Evolutionary conservation across 371 early-diverging fungal genomes (phyloP), one percentile per base, ranked within the genome.

Genomic region (Mucor ambiguus): DNA sequence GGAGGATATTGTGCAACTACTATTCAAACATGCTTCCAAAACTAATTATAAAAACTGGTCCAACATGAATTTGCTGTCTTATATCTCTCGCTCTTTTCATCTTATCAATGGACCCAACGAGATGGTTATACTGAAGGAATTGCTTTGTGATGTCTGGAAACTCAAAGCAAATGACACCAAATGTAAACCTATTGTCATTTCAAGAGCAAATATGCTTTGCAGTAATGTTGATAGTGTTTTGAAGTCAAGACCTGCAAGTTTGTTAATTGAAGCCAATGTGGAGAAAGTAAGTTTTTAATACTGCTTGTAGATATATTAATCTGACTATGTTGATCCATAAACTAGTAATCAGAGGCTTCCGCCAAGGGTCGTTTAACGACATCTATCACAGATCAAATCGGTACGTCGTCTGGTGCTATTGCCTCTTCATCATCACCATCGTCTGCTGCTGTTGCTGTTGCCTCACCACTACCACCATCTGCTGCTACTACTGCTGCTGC

Each of bases 221-320:
- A 28, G 24, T 41, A 38, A 10, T 18, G 59, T 41, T 58, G 41
- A 20, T 46, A 46, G 28, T 46, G 60, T 44, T 46, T 43, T 60
- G 43, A 60, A 60, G 43, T 60, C 60, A 43, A 41, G 30, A 44
- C 60, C 60, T 29, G 60, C 46, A 60, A 43, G 46, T 46, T 60
- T 60, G 60, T 46, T 60, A 46, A 60, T 60, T 46, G 60, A 60
- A 46, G 60, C 46, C n/a, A n/a, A n/a, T n/a, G n/a, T n/a, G n/a
- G n/a, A n/a, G n/a, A n/a, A n/a, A n/a, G n/a, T n/a, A n/a, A n/a
- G n/a, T n/a, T n/a, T n/a, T n/a, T n/a, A n/a, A n/a, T n/a, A n/a
- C n/a, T n/a, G n/a, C n/a, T n/a, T n/a, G n/a, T n/a, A n/a, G n/a
- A n/a, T n/a, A n/a, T n/a, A n/a, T n/a, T n/a, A n/a, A n/a, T n/a